Percentiles rank a stretch among this genome's conserved stretches.
Evolutionary conservation across 2,329 filamentous ascomycete species (phyloP).

Genomic region (Fusarium solani-melongenae): DNA sequence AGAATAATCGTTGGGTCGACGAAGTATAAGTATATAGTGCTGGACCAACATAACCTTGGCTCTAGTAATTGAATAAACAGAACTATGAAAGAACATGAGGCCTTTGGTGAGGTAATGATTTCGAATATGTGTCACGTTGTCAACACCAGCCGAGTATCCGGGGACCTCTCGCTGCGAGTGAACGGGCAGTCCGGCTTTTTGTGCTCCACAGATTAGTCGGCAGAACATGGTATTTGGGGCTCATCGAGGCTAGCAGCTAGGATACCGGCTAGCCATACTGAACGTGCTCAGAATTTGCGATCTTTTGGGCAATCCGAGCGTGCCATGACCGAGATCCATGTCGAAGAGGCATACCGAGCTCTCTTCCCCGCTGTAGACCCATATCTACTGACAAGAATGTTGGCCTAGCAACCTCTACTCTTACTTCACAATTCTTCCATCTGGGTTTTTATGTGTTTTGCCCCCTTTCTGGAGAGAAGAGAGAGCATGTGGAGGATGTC

Average conservation of each 20-base stretch:
- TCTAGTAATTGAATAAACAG: conserved; percentile 32
- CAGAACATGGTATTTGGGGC: not conserved
- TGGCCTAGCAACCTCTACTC: not conserved
- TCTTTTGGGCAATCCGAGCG: not conserved
- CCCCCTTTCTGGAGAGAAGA: not conserved
- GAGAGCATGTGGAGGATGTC: not conserved
- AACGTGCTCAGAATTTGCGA: not conserved
- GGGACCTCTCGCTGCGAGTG: not conserved
- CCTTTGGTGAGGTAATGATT: not conserved
- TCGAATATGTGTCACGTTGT: not conserved
- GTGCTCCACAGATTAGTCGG: not conserved
- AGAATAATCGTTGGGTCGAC: conserved; percentile 32
- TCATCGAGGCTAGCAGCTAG: not conserved
- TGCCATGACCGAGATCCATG: not conserved
- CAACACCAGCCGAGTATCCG: not conserved
- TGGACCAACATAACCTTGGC: conserved; percentile 30
- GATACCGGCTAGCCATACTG: not conserved
- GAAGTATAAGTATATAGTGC: conserved; percentile 36
- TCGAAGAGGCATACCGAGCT: not conserved
- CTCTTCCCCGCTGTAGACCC: not conserved
- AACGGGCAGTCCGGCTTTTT: not conserved
- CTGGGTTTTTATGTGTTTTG: not conserved
- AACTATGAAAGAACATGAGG: conserved; percentile 9
- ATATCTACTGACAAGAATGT: not conserved
- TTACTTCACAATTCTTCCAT: not conserved